These are phyloP conservation scores for Phylloporus scabripes DNA, from an alignment of 768 basidiomycete species.

Conservation along the genomic window DNA sequence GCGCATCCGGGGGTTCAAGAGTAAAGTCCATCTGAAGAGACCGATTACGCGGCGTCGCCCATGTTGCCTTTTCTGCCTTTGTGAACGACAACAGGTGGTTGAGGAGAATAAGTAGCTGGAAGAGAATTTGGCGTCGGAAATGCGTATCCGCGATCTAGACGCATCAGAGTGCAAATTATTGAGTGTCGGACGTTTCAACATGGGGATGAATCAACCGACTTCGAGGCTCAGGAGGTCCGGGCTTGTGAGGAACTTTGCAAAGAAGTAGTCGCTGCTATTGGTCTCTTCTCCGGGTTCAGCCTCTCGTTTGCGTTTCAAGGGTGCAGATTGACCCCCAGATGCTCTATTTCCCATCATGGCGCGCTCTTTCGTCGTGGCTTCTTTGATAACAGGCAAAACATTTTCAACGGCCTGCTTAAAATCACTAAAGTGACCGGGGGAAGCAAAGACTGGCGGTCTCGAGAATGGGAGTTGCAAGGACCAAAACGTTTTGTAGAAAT, in stretches of 20 bases:
- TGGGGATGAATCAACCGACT: conserved; percentile 38
- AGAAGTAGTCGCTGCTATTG: conserved; percentile 70
- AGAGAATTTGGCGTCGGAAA: conserved; percentile 89
- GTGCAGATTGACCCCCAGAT: conserved; percentile 31
- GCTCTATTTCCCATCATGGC: conserved; percentile 78
- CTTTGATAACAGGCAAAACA: conserved; percentile 74
- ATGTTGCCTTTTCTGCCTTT: conserved; percentile 54
- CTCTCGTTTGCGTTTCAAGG: conserved; percentile 65
- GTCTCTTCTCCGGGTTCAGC: conserved; percentile 48
- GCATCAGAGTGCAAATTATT: conserved; percentile 9
- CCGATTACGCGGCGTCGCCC: conserved; percentile 62
- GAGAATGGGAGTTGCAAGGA: conserved; percentile 82
- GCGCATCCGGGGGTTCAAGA: conserved; percentile 56
- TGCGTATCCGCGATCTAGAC: conserved; percentile 79
- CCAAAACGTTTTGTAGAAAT: conserved; percentile 89
- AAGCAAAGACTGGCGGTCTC: conserved; percentile 65
- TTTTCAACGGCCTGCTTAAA: conserved; percentile 70
- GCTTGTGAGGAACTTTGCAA: conserved; percentile 89
- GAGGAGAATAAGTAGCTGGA: conserved; percentile 77
- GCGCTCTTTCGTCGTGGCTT: conserved; percentile 83
- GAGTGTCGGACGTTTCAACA: conserved; percentile 1
- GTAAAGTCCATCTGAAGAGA: conserved; percentile 83
- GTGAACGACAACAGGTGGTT: conserved; percentile 73
- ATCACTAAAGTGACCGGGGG: conserved; percentile 47
- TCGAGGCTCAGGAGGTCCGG: conserved; percentile 84